Base-by-base conservation (phyloP, 1,139 yeast genomes). In the Candida sp. region DNA sequence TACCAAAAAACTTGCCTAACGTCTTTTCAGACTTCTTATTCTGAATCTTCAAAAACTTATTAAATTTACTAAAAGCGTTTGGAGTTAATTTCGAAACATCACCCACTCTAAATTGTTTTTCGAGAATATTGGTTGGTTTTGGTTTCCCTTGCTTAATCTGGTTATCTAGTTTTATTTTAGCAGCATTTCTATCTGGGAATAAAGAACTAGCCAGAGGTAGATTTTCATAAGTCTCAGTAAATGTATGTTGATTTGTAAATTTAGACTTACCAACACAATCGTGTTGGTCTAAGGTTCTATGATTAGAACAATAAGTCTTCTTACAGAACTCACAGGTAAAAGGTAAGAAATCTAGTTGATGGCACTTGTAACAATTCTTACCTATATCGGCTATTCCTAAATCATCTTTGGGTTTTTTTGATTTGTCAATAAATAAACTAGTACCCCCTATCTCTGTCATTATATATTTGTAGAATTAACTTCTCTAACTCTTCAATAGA, bases 271-370 rank as follows among this genome's bases (percentile, higher is more conserved):
- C 64, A 2, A 60, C 51, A 53, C 87, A 82, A 15, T 66, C 58
- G 53, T 81, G 87, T 9, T 61, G 52, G 35, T 73, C 78, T 38
- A 69, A 61, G 3, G 64, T 57, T 43, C 89, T 61, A 58, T 85
- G 93, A 27, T 73, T 68, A 2, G 77, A 65, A 57, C 95, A 86
- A 52, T 70, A 84, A 2, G 75, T 69, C n/a, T 63, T 58, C 12
- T 73, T 62, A 56, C 93, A 85, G 41, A 60, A 63, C 34, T 74
- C 75, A 60, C 95, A 86, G 34, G 66, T 69, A 60, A 81, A 84
- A 1, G 95, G 91, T 30, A 86, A 64, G 54, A 85, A 85, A 55
- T 86, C 95, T 5, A 84, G 60, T 52, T 76, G 79, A 41, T 79
- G 70, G 59, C 95, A 86, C 42, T 73, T 72, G 27, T 68, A 58